Percentiles rank a stretch among this genome's conserved stretches.
phyloP scores from a whole-genome alignment of 2,329 filamentous ascomycete genomes.

The Trichoderma lentiforme region DNA sequence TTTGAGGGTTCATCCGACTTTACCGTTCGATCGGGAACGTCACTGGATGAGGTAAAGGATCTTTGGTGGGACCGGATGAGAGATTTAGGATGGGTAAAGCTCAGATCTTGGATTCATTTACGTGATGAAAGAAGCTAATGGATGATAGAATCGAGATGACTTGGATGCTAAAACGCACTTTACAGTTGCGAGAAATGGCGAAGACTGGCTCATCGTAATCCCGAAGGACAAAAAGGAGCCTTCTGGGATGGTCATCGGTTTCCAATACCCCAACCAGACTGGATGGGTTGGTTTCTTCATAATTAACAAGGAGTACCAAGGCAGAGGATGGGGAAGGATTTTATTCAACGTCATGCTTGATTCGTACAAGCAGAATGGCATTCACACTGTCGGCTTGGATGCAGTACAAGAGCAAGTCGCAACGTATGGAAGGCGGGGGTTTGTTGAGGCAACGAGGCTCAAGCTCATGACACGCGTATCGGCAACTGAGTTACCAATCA shows the following conservation, averaged over 20 bases:
- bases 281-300: constrained; percentile 8
- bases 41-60: neutral
- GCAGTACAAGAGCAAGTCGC: neutral
- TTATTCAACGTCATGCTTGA: neutral
- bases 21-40: neutral
- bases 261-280: neutral
- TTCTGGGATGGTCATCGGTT: neutral
- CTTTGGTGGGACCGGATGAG: neutral
- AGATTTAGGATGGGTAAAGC: neutral
- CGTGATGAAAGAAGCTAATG: neutral
- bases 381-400: neutral
- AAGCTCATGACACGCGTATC: neutral
- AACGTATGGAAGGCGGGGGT: neutral
- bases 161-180: constrained; percentile 3
- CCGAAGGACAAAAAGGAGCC: neutral
- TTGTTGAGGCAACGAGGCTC: neutral
- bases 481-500: neutral
- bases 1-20: neutral
- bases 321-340: neutral
- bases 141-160: neutral
- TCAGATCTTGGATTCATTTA: neutral
- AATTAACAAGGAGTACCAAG: neutral
- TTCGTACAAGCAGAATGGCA: neutral
- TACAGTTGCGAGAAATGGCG: neutral
- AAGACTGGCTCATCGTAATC: neutral